Evolutionary conservation across 164 flowering plant genomes (phyloP).

Genomic region (Tetracentron sinense): DNA sequence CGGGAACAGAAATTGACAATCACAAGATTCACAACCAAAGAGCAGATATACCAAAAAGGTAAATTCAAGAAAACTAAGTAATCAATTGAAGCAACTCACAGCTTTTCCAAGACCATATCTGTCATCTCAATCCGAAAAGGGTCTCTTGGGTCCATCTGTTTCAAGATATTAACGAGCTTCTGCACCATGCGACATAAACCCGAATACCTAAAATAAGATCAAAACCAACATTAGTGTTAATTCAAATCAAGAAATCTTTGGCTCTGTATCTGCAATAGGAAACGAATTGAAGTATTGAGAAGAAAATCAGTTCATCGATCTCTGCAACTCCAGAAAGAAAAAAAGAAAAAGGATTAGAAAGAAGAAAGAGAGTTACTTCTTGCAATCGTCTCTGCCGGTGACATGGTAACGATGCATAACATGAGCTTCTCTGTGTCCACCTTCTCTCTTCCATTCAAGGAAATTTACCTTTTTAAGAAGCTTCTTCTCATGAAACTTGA

Average conservation of each 20-base stretch:
- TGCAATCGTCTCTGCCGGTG: constrained; percentile 85
- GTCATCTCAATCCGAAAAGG: constrained; percentile 84
- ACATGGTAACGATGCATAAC: constrained; percentile 75
- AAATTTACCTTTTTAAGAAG: constrained; percentile 77
- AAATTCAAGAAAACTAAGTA: neutral
- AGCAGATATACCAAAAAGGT: too few relatives aligned
- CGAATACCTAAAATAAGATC: constrained; percentile 45
- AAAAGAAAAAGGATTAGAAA: neutral
- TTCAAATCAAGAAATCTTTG: neutral
- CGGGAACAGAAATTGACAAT: too few relatives aligned
- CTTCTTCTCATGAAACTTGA: constrained; percentile 81
- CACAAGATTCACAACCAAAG: too few relatives aligned
- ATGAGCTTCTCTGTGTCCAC: constrained; percentile 65
- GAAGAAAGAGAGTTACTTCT: constrained; percentile 46
- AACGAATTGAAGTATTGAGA: neutral
- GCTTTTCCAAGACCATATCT: constrained; percentile 70
- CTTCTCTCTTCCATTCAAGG: constrained; percentile 89
- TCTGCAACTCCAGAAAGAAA: neutral
- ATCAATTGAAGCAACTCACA: constrained; percentile 46
- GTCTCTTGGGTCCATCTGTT: constrained; percentile 80
- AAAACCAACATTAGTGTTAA: too few relatives aligned
- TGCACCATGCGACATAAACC: constrained; percentile 71
- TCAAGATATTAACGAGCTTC: constrained; percentile 71
- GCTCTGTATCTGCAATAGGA: neutral
- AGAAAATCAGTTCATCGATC: neutral